Evolutionary conservation across 2,329 filamentous ascomycete genomes (phyloP).

Genomic region (Sporothrix curviconia): DNA sequence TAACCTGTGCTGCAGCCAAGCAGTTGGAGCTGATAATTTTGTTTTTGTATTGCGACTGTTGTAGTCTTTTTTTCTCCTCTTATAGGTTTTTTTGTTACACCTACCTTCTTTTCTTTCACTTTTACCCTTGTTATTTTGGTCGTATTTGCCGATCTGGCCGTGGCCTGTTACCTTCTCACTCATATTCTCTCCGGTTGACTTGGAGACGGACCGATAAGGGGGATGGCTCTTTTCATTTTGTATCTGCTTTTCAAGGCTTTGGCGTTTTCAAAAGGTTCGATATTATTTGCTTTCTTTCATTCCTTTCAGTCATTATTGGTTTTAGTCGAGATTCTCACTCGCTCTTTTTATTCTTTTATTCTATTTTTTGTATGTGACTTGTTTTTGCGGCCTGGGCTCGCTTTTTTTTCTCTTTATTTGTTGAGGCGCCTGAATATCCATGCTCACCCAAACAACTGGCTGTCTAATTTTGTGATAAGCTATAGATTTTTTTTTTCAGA

Average conservation of each 20-base stretch:
- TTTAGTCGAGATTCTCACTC: too few species aligned
- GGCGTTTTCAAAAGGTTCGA: not conserved
- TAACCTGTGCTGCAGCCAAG: too few species aligned
- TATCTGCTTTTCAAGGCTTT: not conserved
- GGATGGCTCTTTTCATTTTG: not conserved
- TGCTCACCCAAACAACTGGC: too few species aligned
- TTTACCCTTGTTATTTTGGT: not conserved
- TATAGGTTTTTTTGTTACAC: not conserved
- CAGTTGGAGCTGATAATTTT: too few species aligned
- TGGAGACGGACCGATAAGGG: not conserved
- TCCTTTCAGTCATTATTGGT: not conserved
- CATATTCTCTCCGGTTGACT: not conserved
- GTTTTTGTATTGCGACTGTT: not conserved
- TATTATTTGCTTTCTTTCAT: not conserved
- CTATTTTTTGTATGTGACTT: not conserved
- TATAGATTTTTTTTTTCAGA: not conserved
- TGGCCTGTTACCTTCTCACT: not conserved
- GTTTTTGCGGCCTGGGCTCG: not conserved
- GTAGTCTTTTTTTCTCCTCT: not conserved
- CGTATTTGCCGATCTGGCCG: not conserved
- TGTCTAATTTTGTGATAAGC: too few species aligned
- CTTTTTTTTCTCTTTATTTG: not conserved
- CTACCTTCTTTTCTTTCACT: not conserved
- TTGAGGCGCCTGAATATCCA: too few species aligned
- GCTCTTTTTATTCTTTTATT: not conserved